Base-by-base conservation (phyloP, 2,329 filamentous ascomycete species). In the Fusarium longipes region DNA sequence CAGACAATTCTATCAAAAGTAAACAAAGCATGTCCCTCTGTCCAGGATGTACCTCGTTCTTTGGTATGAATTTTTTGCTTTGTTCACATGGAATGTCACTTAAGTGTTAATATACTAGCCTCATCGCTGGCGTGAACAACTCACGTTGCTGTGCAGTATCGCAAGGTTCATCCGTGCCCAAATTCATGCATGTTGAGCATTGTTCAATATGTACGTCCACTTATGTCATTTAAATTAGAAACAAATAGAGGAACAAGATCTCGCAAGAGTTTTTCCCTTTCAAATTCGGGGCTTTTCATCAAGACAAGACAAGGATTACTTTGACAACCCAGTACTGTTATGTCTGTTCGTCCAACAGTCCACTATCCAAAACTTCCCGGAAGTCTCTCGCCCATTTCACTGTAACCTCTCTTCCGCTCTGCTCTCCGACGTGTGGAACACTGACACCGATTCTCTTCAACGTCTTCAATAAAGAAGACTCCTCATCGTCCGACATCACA, bases 381-480 rank as follows among this genome's bases (percentile, higher is more conserved):
- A 83, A 84, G 68, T 83, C 73, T 25, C 75, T 76, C 9, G 82
- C 82, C 82, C 82, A 84, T 9, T 70, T 74, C 29, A 83, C 51
- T 32, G 53, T 71, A 4, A 61, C 53, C 2, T 33, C 56, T 25
- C 57, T 52, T 6, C 35, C 57, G 18, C 30, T 39, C 11, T 62
- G 33, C 3, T 74, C 70, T 0, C 57, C 70, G 5, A 82, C 77
- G 61, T 82, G 80, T 3, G 77, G 76, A 6, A 82, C 81, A 10
- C 65, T 57, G 17, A 79, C 58, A 3, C 80, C 78, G 1, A 84
- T 52, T 14, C 81, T 77, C 4, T 63, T 59, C 27, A 84, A 65
- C 5, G 78, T 77, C 44, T 64, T 68, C 45, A 83, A 57, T 33
- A 84, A 69, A 22, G 70, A 65, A n/a, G 69, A 76, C 7, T 60